Percentiles rank a stretch among this genome's conserved stretches.
Evolutionary conservation across 2,329 filamentous ascomycete genomes (phyloP).

Genomic region (Thelonectria discophora): DNA sequence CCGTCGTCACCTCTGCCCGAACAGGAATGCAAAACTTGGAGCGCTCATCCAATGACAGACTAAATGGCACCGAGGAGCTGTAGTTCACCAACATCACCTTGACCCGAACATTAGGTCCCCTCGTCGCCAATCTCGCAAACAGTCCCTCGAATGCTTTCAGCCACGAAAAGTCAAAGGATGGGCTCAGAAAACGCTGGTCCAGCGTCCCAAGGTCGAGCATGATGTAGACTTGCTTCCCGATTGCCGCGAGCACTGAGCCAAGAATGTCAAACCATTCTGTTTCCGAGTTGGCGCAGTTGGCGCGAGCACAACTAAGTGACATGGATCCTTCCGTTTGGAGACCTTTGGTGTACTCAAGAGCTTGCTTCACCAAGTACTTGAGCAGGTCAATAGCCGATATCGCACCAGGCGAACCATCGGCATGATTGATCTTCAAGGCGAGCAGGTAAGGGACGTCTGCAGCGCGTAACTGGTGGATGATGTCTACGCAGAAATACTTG

Average conservation of each 20-base stretch:
- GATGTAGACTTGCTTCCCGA: background rate
- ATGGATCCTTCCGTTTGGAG: conserved; percentile 8
- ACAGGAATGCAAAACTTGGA: background rate
- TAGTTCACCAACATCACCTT: background rate
- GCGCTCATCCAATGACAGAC: background rate
- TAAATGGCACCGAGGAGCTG: background rate
- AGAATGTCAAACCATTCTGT: background rate
- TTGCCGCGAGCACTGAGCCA: background rate
- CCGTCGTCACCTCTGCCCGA: background rate
- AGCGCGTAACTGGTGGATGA: background rate
- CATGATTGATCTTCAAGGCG: conserved; percentile 3
- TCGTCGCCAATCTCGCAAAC: background rate
- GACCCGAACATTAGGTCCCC: background rate
- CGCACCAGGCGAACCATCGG: background rate
- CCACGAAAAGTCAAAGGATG: background rate
- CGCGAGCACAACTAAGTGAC: background rate
- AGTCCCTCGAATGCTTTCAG: background rate
- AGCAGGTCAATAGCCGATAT: background rate
- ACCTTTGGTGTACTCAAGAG: background rate
- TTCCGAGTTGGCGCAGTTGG: background rate
- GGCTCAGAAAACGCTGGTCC: background rate
- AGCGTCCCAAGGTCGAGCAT: background rate
- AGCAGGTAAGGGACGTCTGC: background rate
- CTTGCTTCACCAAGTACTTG: conserved; percentile 9
- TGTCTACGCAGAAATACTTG: background rate